phyloP scores from a whole-genome alignment of 2,329 filamentous ascomycete genomes.

The Botrytis hyacinthi region DNA sequence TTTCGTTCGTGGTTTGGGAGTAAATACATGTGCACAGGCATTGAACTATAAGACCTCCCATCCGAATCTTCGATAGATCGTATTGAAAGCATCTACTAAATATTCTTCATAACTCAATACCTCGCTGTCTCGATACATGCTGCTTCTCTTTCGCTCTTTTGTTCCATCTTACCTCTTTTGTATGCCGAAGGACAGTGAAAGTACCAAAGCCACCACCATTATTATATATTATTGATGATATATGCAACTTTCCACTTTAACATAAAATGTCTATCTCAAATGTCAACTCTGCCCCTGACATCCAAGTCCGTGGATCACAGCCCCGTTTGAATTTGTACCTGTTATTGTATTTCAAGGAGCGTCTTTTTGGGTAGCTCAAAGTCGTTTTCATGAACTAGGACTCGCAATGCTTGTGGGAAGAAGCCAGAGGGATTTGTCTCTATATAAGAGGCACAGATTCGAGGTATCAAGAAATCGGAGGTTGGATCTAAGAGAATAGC shows the following conservation, averaged over 20 bases:
- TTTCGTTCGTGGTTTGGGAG: background rate
- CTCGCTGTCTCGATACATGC: no score
- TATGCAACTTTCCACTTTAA: background rate
- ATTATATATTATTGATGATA: background rate
- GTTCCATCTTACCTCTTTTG: background rate
- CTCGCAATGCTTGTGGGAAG: no score
- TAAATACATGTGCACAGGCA: background rate
- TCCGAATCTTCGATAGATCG: background rate
- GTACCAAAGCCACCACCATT: no score
- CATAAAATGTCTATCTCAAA: background rate
- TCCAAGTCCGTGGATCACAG: background rate
- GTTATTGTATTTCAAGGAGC: background rate
- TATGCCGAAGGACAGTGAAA: no score
- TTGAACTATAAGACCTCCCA: accelerated
- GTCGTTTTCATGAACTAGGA: no score
- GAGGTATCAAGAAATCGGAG: no score
- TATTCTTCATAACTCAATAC: background rate
- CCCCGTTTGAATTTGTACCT: background rate
- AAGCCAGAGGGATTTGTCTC: no score
- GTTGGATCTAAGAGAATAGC: no score
- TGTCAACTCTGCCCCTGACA: background rate
- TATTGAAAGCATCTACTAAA: background rate
- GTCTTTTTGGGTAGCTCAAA: no score
- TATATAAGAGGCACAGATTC: no score
- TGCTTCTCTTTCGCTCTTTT: background rate